A percentile compares a stretch with the other conserved stretches of the same genome.
phyloP scores from a whole-genome alignment of 805 yeast species.

The Ogataea ramenticola region DNA sequence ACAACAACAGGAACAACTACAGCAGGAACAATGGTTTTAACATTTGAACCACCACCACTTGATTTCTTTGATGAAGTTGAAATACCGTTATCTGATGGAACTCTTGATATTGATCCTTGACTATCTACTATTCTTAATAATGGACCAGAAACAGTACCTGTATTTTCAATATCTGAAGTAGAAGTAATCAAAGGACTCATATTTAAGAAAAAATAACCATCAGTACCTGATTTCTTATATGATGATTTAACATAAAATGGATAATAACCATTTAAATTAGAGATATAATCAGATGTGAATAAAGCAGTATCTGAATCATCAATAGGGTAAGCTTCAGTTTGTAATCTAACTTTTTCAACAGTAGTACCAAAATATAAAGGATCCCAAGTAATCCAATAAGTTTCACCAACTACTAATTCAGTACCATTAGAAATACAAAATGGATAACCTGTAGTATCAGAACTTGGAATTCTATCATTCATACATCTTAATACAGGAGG shows the following conservation, averaged over 20 bases:
- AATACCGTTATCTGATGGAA: conserved; percentile 34
- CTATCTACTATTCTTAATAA: conserved; percentile 29
- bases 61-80: conserved; percentile 5
- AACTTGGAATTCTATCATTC: conserved; percentile 32
- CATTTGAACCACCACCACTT: too few species aligned
- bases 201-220: conserved; percentile 30
- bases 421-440: conserved; percentile 38
- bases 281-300: conserved; percentile 26
- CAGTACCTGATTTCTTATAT: conserved; percentile 14
- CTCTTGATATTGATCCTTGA: conserved; percentile 26
- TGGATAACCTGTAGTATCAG: conserved; percentile 26
- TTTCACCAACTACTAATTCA: conserved; percentile 38
- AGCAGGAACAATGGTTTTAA: conserved; percentile 32
- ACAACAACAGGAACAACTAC: conserved; percentile 36
- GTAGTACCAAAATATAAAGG: conserved; percentile 34
- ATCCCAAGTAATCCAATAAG: conserved; percentile 44
- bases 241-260: conserved; percentile 27
- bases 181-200: conserved; percentile 32
- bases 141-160: conserved; percentile 34
- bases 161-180: conserved; percentile 26
- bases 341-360: conserved; percentile 27
- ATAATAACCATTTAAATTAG: conserved; percentile 32
- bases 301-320: conserved; percentile 25
- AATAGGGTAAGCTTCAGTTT: conserved; percentile 28
- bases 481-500: conserved; percentile 40